Conservation (phyloP, 768 basidiomycete species). For the Daedaleopsis nitida region DNA sequence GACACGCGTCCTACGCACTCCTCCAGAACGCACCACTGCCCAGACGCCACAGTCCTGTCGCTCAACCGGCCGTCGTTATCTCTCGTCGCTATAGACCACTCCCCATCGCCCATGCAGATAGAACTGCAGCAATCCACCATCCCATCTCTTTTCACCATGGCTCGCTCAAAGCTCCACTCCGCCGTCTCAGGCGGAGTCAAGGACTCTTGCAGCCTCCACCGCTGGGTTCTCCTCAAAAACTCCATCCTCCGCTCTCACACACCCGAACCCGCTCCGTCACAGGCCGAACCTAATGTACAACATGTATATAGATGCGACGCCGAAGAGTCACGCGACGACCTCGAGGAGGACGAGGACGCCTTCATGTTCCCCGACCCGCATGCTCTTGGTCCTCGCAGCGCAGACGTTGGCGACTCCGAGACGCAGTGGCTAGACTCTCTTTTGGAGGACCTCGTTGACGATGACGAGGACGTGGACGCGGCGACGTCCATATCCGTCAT, state of each 20-base stretch:
- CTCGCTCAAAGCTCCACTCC: conserved; percentile 73
- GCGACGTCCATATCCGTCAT: conserved; percentile 36
- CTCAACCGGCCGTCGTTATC: conserved; percentile 29
- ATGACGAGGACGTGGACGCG: conserved; percentile 52
- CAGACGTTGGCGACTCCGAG: conserved; percentile 56
- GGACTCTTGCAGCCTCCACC: conserved; percentile 76
- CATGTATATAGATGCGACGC: conserved; percentile 41
- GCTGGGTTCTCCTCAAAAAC: conserved; percentile 89
- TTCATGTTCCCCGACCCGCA: conserved; percentile 84
- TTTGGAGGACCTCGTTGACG: conserved; percentile 71
- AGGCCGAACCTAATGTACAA: conserved; percentile 31
- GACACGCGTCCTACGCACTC: conserved; percentile 7
- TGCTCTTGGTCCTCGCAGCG: conserved; percentile 45
- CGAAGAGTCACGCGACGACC: conserved; percentile 50
- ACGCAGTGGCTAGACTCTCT: conserved; percentile 83
- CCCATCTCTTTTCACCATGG: conserved; percentile 58
- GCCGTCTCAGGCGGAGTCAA: conserved; percentile 54
- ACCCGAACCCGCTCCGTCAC: conserved; percentile 32
- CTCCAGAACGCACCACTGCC: conserved; percentile 26
- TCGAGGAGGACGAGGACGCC: conserved; percentile 61
- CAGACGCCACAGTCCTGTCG: conserved; percentile 23
- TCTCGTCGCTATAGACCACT: conserved; percentile 35
- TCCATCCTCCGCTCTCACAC: conserved; percentile 61
- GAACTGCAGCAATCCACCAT: conserved; percentile 43
- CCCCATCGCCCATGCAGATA: conserved; percentile 25